phyloP scores from a whole-genome alignment of 257 asterid species.

The Penstemon newberryi region DNA sequence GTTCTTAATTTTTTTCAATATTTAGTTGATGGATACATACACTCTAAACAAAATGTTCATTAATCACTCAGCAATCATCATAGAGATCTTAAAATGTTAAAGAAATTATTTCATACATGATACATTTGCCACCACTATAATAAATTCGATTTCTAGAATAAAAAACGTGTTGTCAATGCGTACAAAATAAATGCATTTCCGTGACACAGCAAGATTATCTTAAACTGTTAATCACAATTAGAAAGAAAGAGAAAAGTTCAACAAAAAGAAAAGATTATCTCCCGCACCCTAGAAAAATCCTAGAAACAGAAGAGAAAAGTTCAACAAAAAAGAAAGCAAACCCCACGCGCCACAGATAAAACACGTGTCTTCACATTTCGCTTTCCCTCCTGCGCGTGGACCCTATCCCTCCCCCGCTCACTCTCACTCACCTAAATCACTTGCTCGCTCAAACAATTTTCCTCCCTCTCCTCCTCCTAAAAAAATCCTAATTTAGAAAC shows the following conservation, averaged over 20 bases:
- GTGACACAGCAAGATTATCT: too few relatives aligned
- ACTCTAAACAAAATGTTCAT: too few relatives aligned
- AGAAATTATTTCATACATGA: too few relatives aligned
- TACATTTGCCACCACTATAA: too few relatives aligned
- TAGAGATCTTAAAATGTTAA: too few relatives aligned
- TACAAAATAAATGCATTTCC: too few relatives aligned
- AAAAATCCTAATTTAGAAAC: background rate
- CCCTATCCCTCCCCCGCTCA: slow-evolving; percentile 36
- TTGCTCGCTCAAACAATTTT: background rate
- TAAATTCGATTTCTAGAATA: too few relatives aligned
- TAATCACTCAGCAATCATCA: too few relatives aligned
- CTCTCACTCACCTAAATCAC: slow-evolving; percentile 39
- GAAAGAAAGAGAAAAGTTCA: background rate
- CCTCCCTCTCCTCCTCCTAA: background rate
- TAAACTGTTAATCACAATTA: too few relatives aligned
- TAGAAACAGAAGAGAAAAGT: background rate
- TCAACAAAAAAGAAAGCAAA: slow-evolving; percentile 13
- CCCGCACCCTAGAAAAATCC: background rate
- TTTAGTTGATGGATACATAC: too few relatives aligned
- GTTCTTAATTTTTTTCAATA: too few relatives aligned
- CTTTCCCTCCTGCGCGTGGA: slow-evolving; percentile 42
- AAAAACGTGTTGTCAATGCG: too few relatives aligned
- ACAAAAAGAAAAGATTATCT: slow-evolving; percentile 6
- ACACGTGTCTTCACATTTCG: slow-evolving; percentile 35
- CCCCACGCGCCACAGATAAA: slow-evolving; percentile 20